Evolutionary conservation across 768 basidiomycete species (phyloP), one percentile per base, ranked within the genome.

Genomic region (Exidia glandulosa): DNA sequence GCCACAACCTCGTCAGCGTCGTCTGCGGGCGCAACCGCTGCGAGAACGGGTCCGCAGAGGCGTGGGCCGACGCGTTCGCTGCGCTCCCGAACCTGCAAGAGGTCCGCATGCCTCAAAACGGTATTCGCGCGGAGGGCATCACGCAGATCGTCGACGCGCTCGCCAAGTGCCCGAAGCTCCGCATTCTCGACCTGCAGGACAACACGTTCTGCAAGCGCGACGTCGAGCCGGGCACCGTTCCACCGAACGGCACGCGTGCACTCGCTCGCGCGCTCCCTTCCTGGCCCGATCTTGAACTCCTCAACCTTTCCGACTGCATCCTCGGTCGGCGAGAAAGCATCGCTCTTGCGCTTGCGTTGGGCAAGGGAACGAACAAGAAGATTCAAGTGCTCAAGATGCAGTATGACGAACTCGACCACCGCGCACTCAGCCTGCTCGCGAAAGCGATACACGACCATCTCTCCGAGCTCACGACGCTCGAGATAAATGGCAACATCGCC

Each of bases 21-120:
- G 84, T 94, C 63, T 98, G 96, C 72, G 95, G 96, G 16, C 84
- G 95, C 60, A 99, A 97, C 73, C 82, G 96, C n/a, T 77, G 98
- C 36, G 93, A 98, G 76, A 85, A 94, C 65, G 94, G 91, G 50
- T 88, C 87, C 2, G 90, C 95, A 7, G 62, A 75, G 0, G 79
- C 80, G 5, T 98, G 91, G 88, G 92, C 90, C 1, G 81, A 84
- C 37, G 94, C 95, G 3, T 95, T 95, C 68, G 83, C 84, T 1
- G 88, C 83, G 36, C 93, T 96, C 68, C 85, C 82, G 6, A 84
- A 83, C 5, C 80, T 99, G 32, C 77, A 77, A 57, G 91, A 96
- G 64, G 87, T 98, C 32, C 81, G 89, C 60, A 87, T 98, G 85
- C 89, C 90, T n/a, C 94, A 98, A 77, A 97, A 99, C 68, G 96